Conservation (phyloP, 2,329 filamentous ascomycete species). For the Fusarium fujikuroi region DNA sequence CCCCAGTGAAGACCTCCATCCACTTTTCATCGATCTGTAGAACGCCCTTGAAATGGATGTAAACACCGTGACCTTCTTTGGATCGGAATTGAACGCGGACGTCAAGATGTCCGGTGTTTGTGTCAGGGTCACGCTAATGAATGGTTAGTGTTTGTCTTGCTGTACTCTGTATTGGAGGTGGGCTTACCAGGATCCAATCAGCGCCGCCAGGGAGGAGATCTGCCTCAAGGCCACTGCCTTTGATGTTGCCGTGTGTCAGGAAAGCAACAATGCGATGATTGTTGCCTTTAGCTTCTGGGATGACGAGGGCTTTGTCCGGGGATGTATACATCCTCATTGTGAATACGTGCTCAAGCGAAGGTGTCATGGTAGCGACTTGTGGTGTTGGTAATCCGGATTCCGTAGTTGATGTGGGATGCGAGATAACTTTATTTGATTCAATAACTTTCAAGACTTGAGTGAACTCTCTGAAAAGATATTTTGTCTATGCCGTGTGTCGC, state of each 20-base stretch:
- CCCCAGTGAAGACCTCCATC: constrained; percentile 10
- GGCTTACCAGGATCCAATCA: constrained; percentile 2
- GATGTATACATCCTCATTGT: constrained; percentile 5
- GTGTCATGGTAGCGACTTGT: not conserved
- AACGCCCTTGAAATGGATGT: not conserved
- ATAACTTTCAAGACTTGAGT: too few relatives aligned
- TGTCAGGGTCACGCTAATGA: not conserved
- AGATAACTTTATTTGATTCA: too few relatives aligned
- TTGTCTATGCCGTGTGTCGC: too few relatives aligned
- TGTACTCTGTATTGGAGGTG: too few relatives aligned
- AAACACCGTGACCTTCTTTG: not conserved
- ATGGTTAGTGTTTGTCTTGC: not conserved
- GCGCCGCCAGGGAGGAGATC: constrained; percentile 2
- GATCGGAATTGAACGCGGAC: constrained; percentile 2
- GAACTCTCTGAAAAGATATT: too few relatives aligned
- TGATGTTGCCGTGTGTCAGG: not conserved
- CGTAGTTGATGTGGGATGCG: too few relatives aligned
- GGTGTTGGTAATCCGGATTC: too few relatives aligned
- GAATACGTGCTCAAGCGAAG: not conserved
- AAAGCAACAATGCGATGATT: constrained; percentile 9
- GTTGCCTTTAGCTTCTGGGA: not conserved
- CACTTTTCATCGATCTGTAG: constrained; percentile 9
- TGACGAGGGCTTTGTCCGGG: not conserved
- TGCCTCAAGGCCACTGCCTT: not conserved
- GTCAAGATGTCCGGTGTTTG: constrained; percentile 8